Evolutionary conservation across 371 early-diverging fungal species (phyloP).

Genomic region (Smittium culicis): DNA sequence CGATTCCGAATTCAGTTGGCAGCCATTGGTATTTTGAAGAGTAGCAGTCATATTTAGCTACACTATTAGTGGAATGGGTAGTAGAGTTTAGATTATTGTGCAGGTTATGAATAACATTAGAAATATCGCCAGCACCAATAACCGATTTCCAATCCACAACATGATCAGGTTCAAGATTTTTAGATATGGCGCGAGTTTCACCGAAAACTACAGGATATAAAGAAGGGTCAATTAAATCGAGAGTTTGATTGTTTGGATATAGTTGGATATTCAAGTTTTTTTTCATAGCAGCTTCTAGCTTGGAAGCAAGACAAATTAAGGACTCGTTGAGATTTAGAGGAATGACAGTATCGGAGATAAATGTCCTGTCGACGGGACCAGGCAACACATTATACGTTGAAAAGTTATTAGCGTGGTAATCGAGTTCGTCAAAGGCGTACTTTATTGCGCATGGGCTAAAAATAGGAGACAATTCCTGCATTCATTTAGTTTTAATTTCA

Average conservation of each 20-base stretch:
- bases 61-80: background rate
- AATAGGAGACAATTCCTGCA: constrained; percentile 11
- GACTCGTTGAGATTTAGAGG: constrained; percentile 11
- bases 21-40: constrained; percentile 35
- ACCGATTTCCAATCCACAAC: background rate
- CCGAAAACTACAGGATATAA: constrained; percentile 24
- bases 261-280: constrained; percentile 36
- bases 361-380: constrained; percentile 26
- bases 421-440: background rate
- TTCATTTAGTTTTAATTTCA: constrained; percentile 27
- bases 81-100: no score
- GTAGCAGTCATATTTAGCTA: background rate
- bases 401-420: background rate
- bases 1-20: constrained; percentile 36
- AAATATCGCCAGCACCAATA: background rate
- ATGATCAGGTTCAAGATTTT: background rate
- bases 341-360: constrained; percentile 27
- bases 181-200: background rate
- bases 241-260: constrained; percentile 35
- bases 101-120: background rate
- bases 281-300: constrained; percentile 24
- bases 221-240: constrained; percentile 50
- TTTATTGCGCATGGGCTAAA: background rate
- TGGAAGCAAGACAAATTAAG: constrained; percentile 19
- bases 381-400: no score